A percentile compares a stretch with the other conserved stretches of the same genome.
These are phyloP conservation scores for Arthrinium puccinioides DNA, from an alignment of 2,329 filamentous ascomycete genomes.

Conservation along the genomic window DNA sequence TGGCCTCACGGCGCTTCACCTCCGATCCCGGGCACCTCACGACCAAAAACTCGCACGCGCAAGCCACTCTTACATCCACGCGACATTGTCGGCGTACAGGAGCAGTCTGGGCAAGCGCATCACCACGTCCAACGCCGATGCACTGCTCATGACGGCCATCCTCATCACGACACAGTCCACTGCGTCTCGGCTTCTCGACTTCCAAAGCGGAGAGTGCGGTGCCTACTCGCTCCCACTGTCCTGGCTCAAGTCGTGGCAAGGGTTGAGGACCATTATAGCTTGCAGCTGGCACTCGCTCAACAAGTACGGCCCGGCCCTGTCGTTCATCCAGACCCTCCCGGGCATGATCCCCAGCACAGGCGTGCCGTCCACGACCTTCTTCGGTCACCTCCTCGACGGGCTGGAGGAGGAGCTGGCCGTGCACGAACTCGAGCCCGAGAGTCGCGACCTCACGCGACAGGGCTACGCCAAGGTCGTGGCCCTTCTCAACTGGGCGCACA, in stretches of 20 bases:
- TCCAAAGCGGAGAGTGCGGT: slow-evolving; percentile 24
- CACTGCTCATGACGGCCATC: slow-evolving; percentile 54
- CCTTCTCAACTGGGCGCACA: slow-evolving; percentile 59
- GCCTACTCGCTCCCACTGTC: slow-evolving; percentile 51
- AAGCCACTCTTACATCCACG: slow-evolving; percentile 59
- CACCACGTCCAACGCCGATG: slow-evolving; percentile 51
- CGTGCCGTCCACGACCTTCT: slow-evolving; percentile 47
- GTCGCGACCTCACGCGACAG: slow-evolving; percentile 33
- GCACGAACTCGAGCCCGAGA: slow-evolving; percentile 14
- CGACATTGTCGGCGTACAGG: slow-evolving; percentile 54
- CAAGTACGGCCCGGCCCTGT: slow-evolving; percentile 46
- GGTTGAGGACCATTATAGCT: slow-evolving; percentile 58
- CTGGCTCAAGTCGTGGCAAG: slow-evolving; percentile 62
- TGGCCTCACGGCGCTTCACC: slow-evolving; percentile 56
- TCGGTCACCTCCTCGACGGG: slow-evolving; percentile 51
- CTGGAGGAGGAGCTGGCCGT: slow-evolving; percentile 46
- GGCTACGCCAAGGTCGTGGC: slow-evolving; percentile 60
- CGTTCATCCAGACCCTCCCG: slow-evolving; percentile 58
- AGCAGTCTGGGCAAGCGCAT: slow-evolving; percentile 48
- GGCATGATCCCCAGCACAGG: slow-evolving; percentile 52
- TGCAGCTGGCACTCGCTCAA: slow-evolving; percentile 58
- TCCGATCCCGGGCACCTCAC: slow-evolving; percentile 47
- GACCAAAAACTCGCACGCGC: slow-evolving; percentile 52
- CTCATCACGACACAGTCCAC: slow-evolving; percentile 62
- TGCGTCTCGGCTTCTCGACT: slow-evolving; percentile 49